These are phyloP conservation scores for Candida railenensis DNA, from an alignment of 805 yeast genomes.

Conservation along the genomic window DNA sequence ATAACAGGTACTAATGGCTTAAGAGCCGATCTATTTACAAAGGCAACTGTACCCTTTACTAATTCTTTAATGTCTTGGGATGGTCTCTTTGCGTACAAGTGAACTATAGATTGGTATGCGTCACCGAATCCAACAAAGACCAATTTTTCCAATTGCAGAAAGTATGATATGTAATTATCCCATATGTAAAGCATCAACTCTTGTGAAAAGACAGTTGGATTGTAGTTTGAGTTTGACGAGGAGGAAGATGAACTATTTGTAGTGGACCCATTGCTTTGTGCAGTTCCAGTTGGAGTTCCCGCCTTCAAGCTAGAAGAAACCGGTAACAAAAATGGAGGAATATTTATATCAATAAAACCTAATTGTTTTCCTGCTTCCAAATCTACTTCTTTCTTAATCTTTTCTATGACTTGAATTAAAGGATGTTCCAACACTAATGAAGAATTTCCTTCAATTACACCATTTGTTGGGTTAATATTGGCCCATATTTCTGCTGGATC, in stretches of 20 bases:
- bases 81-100: conserved; percentile 79
- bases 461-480: conserved; percentile 73
- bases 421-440: conserved; percentile 79
- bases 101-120: conserved; percentile 82
- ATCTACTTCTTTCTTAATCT: conserved; percentile 43
- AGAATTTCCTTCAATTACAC: conserved; percentile 68
- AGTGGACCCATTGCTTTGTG: conserved; percentile 18
- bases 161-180: conserved; percentile 86
- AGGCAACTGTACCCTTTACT: conserved; percentile 70
- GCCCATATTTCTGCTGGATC: conserved; percentile 96
- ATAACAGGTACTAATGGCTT: conserved; percentile 80
- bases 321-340: conserved; percentile 58
- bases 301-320: conserved; percentile 14
- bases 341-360: conserved; percentile 81
- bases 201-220: conserved; percentile 67
- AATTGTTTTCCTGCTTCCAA: conserved; percentile 25
- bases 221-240: conserved; percentile 35
- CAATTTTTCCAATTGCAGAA: conserved; percentile 60
- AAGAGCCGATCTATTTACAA: conserved; percentile 65
- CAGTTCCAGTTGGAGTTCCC: conserved; percentile 22
- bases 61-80: conserved; percentile 51
- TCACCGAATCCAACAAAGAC: conserved; percentile 89
- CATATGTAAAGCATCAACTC: conserved; percentile 78
- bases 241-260: background rate
- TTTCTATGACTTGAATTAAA: conserved; percentile 54